phyloP scores from a whole-genome alignment of 2,329 filamentous ascomycete species.

The Aspergillus sclerotialis region DNA sequence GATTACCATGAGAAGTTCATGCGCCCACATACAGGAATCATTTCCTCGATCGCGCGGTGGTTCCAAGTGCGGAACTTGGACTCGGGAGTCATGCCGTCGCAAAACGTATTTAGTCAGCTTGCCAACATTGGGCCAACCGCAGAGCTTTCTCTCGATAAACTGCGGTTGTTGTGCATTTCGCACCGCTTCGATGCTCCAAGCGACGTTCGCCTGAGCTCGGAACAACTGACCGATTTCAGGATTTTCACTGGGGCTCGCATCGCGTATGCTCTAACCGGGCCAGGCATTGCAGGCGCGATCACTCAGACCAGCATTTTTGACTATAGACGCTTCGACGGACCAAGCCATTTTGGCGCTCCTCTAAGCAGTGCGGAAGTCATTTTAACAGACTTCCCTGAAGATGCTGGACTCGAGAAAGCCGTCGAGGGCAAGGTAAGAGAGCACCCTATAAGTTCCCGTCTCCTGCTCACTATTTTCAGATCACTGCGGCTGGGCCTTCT shows the following conservation, averaged over 20 bases:
- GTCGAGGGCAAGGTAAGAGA: conserved; percentile 56
- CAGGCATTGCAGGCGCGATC: conserved; percentile 82
- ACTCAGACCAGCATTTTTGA: conserved; percentile 82
- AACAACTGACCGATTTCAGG: conserved; percentile 70
- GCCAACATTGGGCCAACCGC: conserved; percentile 31
- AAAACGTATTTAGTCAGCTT: conserved; percentile 51
- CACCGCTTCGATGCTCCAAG: conserved; percentile 59
- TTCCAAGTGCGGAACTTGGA: conserved; percentile 64
- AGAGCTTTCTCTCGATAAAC: conserved; percentile 51
- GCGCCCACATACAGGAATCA: conserved; percentile 51
- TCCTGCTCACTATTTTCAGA: conserved; percentile 37
- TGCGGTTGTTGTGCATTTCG: conserved; percentile 74
- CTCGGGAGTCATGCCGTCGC: conserved; percentile 65
- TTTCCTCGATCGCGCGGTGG: conserved; percentile 64
- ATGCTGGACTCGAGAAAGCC: conserved; percentile 30
- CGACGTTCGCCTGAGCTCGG: conserved; percentile 58
- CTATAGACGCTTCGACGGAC: conserved; percentile 54
- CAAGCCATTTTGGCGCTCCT: conserved; percentile 73
- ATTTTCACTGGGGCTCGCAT: conserved; percentile 73
- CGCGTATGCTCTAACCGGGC: conserved; percentile 75
- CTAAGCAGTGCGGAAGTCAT: conserved; percentile 73
- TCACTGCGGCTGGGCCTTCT: conserved; percentile 65
- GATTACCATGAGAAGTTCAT: conserved; percentile 59
- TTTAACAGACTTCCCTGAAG: conserved; percentile 40
- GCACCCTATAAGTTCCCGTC: background rate